phyloP scores from a whole-genome alignment of 257 asterid species.

The Leonotis leonurus region DNA sequence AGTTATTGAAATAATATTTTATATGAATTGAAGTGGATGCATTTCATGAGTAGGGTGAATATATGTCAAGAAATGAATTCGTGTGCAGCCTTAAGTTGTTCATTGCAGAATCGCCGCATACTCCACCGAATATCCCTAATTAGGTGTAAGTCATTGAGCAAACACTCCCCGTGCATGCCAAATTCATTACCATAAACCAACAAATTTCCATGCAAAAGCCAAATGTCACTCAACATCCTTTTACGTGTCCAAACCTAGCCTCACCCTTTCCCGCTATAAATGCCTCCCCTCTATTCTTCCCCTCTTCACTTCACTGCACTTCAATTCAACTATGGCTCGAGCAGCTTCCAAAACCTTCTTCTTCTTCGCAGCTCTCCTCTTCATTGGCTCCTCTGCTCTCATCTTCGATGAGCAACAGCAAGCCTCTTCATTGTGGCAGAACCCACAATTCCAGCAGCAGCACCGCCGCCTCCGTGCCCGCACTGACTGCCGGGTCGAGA shows the following conservation, averaged over 20 bases:
- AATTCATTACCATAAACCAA: neutral
- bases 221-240: slow-evolving; percentile 22
- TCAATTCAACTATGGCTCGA: slow-evolving; percentile 22
- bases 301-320: slow-evolving; percentile 5
- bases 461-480: slow-evolving; percentile 40
- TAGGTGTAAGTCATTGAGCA: slow-evolving; percentile 25
- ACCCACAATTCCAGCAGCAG: slow-evolving; percentile 26
- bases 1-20: too few relatives aligned
- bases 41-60: too few relatives aligned
- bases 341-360: slow-evolving; percentile 17
- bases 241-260: slow-evolving; percentile 39
- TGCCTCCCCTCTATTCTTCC: slow-evolving; percentile 10
- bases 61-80: neutral
- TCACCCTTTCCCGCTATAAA: slow-evolving; percentile 19
- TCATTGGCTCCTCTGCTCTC: slow-evolving; percentile 29
- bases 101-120: slow-evolving; percentile 32
- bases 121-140: neutral
- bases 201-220: slow-evolving; percentile 32
- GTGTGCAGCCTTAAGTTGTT: neutral
- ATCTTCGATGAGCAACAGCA: slow-evolving; percentile 14
- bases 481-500: slow-evolving; percentile 41
- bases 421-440: slow-evolving; percentile 7
- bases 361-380: slow-evolving; percentile 20
- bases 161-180: slow-evolving; percentile 17
- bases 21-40: too few relatives aligned